These are phyloP conservation scores for Chlamydomonas incerta DNA, from an alignment of 139 green algal genomes.

Conservation along the genomic window DNA sequence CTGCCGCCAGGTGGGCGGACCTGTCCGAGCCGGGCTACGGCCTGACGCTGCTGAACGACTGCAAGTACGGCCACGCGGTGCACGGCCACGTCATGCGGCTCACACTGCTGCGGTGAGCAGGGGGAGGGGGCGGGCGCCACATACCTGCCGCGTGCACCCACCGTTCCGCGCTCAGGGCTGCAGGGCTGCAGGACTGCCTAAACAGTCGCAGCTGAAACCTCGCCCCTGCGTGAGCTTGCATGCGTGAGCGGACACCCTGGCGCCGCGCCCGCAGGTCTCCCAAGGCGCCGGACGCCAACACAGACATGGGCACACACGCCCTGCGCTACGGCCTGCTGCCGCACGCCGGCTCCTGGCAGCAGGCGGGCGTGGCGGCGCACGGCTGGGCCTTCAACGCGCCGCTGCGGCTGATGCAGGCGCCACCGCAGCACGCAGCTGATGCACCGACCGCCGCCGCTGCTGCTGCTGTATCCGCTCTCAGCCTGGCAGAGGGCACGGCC, in stretches of 20 bases:
- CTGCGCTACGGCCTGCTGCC: constrained; percentile 48
- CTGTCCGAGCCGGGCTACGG: constrained; percentile 53
- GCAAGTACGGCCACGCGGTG: constrained; percentile 58
- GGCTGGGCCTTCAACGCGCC: constrained; percentile 49
- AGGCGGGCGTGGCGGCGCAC: constrained; percentile 43
- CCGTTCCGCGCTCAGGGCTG: too few relatives aligned
- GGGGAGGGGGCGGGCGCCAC: neutral
- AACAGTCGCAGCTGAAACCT: too few relatives aligned
- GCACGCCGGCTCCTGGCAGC: constrained; percentile 43
- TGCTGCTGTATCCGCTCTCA: neutral
- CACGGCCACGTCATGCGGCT: constrained; percentile 52
- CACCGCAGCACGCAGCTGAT: neutral
- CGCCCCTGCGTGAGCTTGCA: too few relatives aligned
- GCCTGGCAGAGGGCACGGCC: too few relatives aligned
- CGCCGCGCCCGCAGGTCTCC: constrained; percentile 22
- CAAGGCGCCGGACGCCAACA: constrained; percentile 47
- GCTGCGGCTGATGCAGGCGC: neutral
- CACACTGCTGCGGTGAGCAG: constrained; percentile 44
- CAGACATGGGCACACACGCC: constrained; percentile 44
- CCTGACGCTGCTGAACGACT: constrained; percentile 60
- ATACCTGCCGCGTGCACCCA: too few relatives aligned
- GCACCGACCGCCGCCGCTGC: neutral
- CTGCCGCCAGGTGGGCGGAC: constrained; percentile 57
- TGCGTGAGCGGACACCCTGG: too few relatives aligned
- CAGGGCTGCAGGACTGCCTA: too few relatives aligned